Evolutionary conservation across 306 rosid species (phyloP), one percentile per base, ranked within the genome.

Genomic region (Ceratonia siliqua): DNA sequence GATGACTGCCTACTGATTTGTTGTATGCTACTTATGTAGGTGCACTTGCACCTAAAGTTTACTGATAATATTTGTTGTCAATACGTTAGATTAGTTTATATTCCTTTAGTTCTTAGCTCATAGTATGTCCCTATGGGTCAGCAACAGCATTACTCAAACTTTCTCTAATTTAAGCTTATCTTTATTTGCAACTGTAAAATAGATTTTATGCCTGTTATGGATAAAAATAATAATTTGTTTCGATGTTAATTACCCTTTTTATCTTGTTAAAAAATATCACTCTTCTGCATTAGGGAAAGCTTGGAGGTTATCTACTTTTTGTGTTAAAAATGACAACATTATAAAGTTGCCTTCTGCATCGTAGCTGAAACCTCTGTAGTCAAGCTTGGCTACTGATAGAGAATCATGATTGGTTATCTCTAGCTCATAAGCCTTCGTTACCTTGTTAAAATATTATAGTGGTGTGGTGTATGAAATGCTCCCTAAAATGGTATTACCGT

Each of bases 21-120:
- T 74, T 88, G 83, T 88, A 84, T 62, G 82, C 85, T 80, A 78
- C 73, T 65, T 74, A 59, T 84, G 81, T 66, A 64, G 73, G 50
- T 55, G 79, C 63, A 33, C 71, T 64, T 62, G 76, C 74, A 45
- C 56, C 62, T 63, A 65, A 70, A 75, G 75, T 80, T 80, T 81
- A 48, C 83, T 68, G 63, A 59, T 57, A 57, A 45, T 68, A 77
- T 84, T 75, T 50, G 76, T 73, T 80, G 52, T 68, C 72, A 22
- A 28, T 65, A 56, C 61, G 0, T 30, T 64, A 67, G 48, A 49
- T 35, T 56, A 70, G 41, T 73, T 72, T 20, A 30, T 17, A 24
- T 74, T 41, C 62, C 52, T 77, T 8, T 65, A 65, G 18, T 42
- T 73, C 64, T 46, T 76, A 65, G 72, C 63, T 76, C 74, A 54